Evolutionary conservation across 108 stramenopile species (phyloP), one percentile per base, ranked within the genome.

Genomic region (Aureococcus anophagefferens): DNA sequence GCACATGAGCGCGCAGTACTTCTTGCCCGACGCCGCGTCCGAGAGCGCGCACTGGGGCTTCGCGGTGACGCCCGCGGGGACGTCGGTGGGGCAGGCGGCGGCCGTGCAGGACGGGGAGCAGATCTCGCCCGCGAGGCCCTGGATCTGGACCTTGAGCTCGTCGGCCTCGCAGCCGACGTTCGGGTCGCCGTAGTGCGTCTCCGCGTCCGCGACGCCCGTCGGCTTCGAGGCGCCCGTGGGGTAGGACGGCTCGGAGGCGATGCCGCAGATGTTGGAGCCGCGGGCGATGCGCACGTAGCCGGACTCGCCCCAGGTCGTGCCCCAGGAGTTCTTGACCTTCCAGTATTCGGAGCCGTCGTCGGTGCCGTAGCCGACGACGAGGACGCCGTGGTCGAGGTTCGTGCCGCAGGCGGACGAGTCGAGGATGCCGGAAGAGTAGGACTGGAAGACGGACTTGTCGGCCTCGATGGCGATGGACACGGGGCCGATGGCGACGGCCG

Each of bases 311-410:
- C 93, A 96, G 14, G 75, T 68, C 16, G 74, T 80, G 31, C 94
- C 94, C 94, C 94, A 95, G 44, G 85, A 87, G 72, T 95, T 95
- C 87, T 74, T 91, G 81, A 75, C 91, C 87, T 82, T 92, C 89
- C 81, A 93, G 81, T 75, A 90, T 11, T 80, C 85, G 33, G 86
- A 76, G 51, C 89, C 91, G 40, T 66, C 11, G 70, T 91, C 88
- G 40, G 81, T 91, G 46, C 94, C 96, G 79, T 94, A 97, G 40
- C 96, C 96, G 68, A 93, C 94, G 4, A 90, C 94, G 74, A 97
- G 84, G 28, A 97, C 94, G 51, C 94, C 96, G 75, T 97, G 96
- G 82, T 97, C 93, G 64, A 97, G 86, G 62, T 83, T 74, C 37
- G 86, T 87, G 35, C 87, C 89, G 32, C 35, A 32, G 51, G 64